Evolutionary conservation across 139 green algal species (phyloP).

Genomic region (Edaphochlamys debaryana): DNA sequence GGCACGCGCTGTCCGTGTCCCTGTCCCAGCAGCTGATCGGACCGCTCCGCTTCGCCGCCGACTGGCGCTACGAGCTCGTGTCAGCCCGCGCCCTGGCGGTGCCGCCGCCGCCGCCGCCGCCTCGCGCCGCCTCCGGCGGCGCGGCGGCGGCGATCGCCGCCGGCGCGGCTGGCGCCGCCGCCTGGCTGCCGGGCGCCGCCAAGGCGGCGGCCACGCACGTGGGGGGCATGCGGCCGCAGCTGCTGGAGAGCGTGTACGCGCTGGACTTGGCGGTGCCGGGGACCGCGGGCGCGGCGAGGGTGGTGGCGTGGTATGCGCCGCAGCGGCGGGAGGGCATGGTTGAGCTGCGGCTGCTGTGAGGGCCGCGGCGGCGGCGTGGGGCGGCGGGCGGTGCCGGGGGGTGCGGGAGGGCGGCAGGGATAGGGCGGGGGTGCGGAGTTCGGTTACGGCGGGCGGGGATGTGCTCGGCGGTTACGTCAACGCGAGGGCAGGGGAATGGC

Average conservation of each 20-base stretch:
- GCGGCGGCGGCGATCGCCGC: not conserved
- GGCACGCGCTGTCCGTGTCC: conserved; percentile 76
- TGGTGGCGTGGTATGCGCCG: conserved; percentile 76
- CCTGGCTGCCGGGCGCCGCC: conserved; percentile 6
- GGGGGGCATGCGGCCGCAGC: conserved; percentile 57
- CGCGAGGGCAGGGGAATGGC: too few relatives aligned
- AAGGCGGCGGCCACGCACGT: conserved; percentile 35
- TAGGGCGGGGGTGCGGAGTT: too few relatives aligned
- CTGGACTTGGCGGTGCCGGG: conserved; percentile 70
- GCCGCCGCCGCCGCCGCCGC: not conserved
- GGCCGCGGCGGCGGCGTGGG: not conserved
- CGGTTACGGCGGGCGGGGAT: too few relatives aligned
- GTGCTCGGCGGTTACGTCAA: too few relatives aligned
- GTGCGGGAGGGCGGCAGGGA: too few relatives aligned
- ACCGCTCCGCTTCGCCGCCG: conserved; percentile 69
- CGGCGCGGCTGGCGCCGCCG: not conserved
- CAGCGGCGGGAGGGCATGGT: conserved; percentile 69
- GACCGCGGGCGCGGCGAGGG: conserved; percentile 59
- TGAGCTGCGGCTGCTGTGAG: conserved; percentile 69
- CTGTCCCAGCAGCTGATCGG: conserved; percentile 81
- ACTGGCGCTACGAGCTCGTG: conserved; percentile 74
- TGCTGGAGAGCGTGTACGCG: conserved; percentile 69
- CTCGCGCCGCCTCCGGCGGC: too few relatives aligned
- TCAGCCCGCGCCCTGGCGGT: conserved; percentile 40
- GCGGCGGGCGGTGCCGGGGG: too few relatives aligned